These are phyloP conservation scores for Ilyonectria mors-panacis DNA, from an alignment of 2,329 filamentous ascomycete genomes.

Conservation along the genomic window DNA sequence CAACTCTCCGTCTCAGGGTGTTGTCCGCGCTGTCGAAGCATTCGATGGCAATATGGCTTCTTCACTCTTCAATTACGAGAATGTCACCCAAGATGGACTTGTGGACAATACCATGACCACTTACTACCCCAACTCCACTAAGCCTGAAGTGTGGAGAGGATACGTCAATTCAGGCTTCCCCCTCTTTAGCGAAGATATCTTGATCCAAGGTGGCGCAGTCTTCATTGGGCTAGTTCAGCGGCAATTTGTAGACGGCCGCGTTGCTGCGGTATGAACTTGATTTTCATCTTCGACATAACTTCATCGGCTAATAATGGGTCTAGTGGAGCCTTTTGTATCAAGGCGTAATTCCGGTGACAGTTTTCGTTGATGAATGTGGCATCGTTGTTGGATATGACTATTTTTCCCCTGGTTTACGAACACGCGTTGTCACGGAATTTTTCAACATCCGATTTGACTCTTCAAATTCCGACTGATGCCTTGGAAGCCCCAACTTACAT, in stretches of 20 bases:
- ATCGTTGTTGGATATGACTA: conserved; percentile 56
- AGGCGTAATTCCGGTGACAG: conserved; percentile 52
- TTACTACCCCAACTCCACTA: conserved; percentile 32
- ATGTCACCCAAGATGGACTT: conserved; percentile 51
- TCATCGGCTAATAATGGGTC: neutral
- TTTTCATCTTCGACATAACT: accelerated
- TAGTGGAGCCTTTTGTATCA: conserved; percentile 58
- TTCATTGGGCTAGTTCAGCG: conserved; percentile 44
- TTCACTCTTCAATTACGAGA: conserved; percentile 55
- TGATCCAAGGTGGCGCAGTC: conserved; percentile 45
- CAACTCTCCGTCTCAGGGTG: conserved; percentile 50
- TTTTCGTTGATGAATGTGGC: conserved; percentile 53
- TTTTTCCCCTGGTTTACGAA: conserved; percentile 47
- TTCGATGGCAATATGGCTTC: conserved; percentile 47
- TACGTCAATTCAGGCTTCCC: conserved; percentile 58
- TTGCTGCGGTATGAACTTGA: conserved; percentile 46
- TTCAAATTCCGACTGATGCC: neutral
- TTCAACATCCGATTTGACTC: conserved; percentile 47
- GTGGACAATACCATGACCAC: conserved; percentile 55
- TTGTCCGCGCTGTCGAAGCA: conserved; percentile 53
- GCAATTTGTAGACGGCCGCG: conserved; percentile 33
- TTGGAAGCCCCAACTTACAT: too few relatives aligned
- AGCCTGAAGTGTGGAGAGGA: conserved; percentile 49
- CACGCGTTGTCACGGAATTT: conserved; percentile 49
- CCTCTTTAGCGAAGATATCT: conserved; percentile 49